A percentile compares a stretch with the other conserved stretches of the same genome.
phyloP scores from a whole-genome alignment of 83 land plant genomes.

The Thuja plicata region DNA sequence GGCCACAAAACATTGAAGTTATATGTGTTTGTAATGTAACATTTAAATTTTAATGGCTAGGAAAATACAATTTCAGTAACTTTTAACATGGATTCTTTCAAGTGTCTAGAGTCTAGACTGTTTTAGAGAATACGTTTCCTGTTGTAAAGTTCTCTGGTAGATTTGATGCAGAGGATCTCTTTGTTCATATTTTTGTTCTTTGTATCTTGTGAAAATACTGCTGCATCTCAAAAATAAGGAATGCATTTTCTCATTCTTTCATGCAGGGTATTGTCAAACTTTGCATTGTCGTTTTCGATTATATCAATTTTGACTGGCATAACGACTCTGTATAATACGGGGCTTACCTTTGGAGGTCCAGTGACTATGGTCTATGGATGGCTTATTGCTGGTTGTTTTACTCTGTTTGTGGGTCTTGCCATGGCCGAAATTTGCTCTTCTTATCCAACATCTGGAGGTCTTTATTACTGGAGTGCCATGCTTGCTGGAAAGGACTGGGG shows the following conservation, averaged over 20 bases:
- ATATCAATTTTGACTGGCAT: constrained; percentile 82
- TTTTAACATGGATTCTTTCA: no score
- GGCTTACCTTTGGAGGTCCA: constrained; percentile 73
- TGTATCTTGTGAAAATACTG: background rate
- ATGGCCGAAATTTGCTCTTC: constrained; percentile 94
- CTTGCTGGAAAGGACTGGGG: constrained; percentile 73
- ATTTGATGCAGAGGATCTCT: background rate
- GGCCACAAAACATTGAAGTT: background rate
- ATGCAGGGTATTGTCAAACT: constrained; percentile 81
- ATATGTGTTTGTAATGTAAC: background rate
- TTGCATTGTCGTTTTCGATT: constrained; percentile 82
- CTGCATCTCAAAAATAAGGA: background rate
- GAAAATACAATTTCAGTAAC: background rate
- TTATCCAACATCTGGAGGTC: constrained; percentile 88
- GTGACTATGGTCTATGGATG: constrained; percentile 70
- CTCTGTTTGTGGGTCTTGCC: constrained; percentile 61
- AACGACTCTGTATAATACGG: constrained; percentile 77
- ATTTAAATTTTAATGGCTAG: background rate
- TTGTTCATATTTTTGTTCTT: background rate
- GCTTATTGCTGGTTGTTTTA: constrained; percentile 68
- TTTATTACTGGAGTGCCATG: constrained; percentile 85
- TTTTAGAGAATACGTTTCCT: no score
- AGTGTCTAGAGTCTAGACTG: no score
- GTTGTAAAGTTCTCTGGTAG: no score
- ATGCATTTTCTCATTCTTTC: background rate